Evolutionary conservation across 2,329 filamentous ascomycete species (phyloP), one percentile per base, ranked within the genome.

Genomic region (Pyrenophora tritici-repentis): DNA sequence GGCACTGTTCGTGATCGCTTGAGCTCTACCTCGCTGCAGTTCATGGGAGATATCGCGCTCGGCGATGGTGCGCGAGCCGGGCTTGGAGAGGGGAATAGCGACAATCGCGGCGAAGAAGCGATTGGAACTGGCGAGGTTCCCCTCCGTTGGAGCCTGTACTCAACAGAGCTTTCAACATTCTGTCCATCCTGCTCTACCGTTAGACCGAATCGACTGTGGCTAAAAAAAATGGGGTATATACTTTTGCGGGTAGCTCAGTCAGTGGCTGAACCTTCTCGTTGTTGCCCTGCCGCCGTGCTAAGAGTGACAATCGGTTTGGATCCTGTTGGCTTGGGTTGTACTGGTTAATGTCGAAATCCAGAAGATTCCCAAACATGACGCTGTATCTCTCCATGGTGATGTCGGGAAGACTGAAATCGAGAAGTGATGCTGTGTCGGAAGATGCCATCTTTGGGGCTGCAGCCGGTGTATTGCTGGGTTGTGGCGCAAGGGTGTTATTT

Each of bases 381-480:
- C 91, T 96, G 63, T 96, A 97, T 41, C 93, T 81, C 70, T 97
- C 93, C 81, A 97, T 80, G 56, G 88, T 85, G 47, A 89, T 81
- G 42, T 83, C 83, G 1, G 93, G 92, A 50, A 97, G 94, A 44
- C 92, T 85, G 13, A 97, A 82, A 62, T 91, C 81, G 16, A 97
- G 76, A 33, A 75, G 63, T 2, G 71, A 73, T 16, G 60, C 71
- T 12, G 50, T 60, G 6, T 49, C 22, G 6, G 31, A 14, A 17
- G 18, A n/a, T n/a, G 44, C 29, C 31, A n/a, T 14, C 31, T 38
- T 51, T 9, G 33, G 47, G 7, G 47, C 38, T n/a, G 42, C 16
- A 20, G 47, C 43, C 18, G 59, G 55, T 5, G 38, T 40, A 14
- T 53, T 36, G 33, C 51, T 42, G 16, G 53, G 53, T 42, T 55